These are phyloP conservation scores for Letharia columbiana DNA, from an alignment of 495 filamentous ascomycete genomes.

Conservation along the genomic window DNA sequence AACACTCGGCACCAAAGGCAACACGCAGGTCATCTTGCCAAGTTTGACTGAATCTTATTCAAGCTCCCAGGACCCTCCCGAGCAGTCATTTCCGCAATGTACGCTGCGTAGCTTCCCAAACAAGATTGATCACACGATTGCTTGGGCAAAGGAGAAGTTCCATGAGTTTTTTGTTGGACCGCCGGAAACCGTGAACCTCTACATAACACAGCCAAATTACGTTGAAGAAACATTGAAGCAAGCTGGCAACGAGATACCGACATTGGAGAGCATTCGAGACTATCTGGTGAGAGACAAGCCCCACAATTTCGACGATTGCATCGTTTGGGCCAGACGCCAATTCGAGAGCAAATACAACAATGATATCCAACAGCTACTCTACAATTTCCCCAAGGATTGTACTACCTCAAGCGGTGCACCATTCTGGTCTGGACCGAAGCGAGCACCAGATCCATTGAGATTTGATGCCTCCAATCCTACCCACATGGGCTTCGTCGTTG, in stretches of 20 bases:
- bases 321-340: slow-evolving; percentile 83
- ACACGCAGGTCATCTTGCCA: slow-evolving; percentile 91
- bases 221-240: slow-evolving; percentile 84
- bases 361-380: slow-evolving; percentile 89
- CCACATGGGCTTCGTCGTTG: slow-evolving; percentile 77
- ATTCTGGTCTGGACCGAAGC: slow-evolving; percentile 99
- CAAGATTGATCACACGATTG: slow-evolving; percentile 97
- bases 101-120: slow-evolving; percentile 97
- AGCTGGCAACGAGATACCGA: slow-evolving; percentile 92
- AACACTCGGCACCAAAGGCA: slow-evolving; percentile 96
- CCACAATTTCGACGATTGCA: slow-evolving; percentile 87
- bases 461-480: slow-evolving; percentile 78
- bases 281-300: slow-evolving; percentile 92
- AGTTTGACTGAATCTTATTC: slow-evolving; percentile 93
- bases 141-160: slow-evolving; percentile 94
- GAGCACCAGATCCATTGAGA: slow-evolving; percentile 82
- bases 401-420: slow-evolving; percentile 76
- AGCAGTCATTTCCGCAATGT: slow-evolving; percentile 98
- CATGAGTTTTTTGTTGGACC: slow-evolving; percentile 88
- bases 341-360: slow-evolving; percentile 98
- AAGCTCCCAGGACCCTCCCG: slow-evolving; percentile 94
- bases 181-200: slow-evolving; percentile 90
- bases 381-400: slow-evolving; percentile 96
- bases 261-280: slow-evolving; percentile 79
- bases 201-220: slow-evolving; percentile 86